These are phyloP conservation scores for Myriangium duriaei DNA, from an alignment of 2,329 filamentous ascomycete genomes.

Conservation along the genomic window DNA sequence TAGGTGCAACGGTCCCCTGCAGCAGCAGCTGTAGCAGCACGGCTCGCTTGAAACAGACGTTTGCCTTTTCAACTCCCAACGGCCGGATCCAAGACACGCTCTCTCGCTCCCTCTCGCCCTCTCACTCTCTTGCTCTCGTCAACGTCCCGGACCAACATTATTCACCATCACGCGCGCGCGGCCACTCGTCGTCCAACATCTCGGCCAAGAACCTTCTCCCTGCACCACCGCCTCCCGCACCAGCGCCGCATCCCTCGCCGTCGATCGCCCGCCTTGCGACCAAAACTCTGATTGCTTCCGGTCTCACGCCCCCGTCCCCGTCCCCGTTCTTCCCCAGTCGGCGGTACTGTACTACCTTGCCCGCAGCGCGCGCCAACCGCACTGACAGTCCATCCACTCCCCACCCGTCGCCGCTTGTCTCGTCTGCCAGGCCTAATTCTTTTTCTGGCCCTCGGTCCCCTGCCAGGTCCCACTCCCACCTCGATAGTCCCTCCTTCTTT, in stretches of 20 bases:
- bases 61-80: background rate
- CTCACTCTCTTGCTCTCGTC: background rate
- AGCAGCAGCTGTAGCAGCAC: background rate
- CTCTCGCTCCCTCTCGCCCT: no score
- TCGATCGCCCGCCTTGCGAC: background rate
- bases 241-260: background rate
- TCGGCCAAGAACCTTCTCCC: background rate
- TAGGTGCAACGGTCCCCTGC: no score
- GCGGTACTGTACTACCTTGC: no score
- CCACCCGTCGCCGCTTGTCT: background rate
- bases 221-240: background rate
- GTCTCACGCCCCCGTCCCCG: background rate
- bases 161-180: background rate
- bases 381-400: background rate
- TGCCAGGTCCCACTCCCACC: constrained; percentile 1
- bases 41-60: background rate
- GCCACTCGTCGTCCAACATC: no score
- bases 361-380: no score
- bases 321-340: background rate
- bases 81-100: background rate
- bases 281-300: background rate
- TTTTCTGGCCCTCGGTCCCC: background rate
- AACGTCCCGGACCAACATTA: background rate
- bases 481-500: background rate
- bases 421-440: no score